These are phyloP conservation scores for Cutaneotrichosporon spelunceum DNA, from an alignment of 1,284 basidiomycete genomes.

Conservation along the genomic window DNA sequence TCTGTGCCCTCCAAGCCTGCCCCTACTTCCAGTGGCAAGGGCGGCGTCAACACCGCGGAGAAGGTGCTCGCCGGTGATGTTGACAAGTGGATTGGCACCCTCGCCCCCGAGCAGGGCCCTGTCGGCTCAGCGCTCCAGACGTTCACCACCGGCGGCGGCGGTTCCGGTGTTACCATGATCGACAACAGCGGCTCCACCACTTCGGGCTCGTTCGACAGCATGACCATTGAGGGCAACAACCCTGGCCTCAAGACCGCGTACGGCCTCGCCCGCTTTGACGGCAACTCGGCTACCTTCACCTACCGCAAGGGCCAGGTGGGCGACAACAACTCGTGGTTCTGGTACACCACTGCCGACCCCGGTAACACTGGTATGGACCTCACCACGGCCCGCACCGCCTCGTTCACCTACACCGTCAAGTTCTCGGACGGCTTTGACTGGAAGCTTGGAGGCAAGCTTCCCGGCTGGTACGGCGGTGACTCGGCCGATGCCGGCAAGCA, in stretches of 20 bases:
- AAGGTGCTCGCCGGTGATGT: conserved; percentile 6
- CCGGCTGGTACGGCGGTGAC: conserved; percentile 47
- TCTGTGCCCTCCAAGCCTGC: not conserved
- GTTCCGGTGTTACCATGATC: conserved; percentile 6
- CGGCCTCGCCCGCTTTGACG: not conserved
- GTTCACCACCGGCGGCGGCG: conserved; percentile 12
- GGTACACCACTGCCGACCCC: conserved; percentile 14
- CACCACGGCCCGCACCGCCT: conserved; percentile 7
- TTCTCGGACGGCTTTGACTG: conserved; percentile 32
- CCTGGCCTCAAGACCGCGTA: conserved; percentile 10
- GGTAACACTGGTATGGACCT: conserved; percentile 14
- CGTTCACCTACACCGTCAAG: conserved; percentile 47
- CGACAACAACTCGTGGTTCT: conserved; percentile 17
- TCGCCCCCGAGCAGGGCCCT: conserved; percentile 8
- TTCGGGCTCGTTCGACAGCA: conserved; percentile 8
- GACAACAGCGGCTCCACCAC: not conserved
- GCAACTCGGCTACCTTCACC: conserved; percentile 6
- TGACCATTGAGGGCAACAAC: conserved; percentile 15
- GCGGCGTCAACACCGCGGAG: conserved; percentile 7
- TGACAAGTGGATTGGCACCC: conserved; percentile 11
- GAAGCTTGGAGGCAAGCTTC: conserved; percentile 50
- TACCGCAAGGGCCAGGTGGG: conserved; percentile 13
- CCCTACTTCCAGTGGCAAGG: not conserved
- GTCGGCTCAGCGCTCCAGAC: conserved; percentile 2
- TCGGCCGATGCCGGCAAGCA: conserved; percentile 31